Evolutionary conservation across 78 protist genomes (phyloP), one percentile per base, ranked within the genome.

Genomic region (Monosiga brevicollis): DNA sequence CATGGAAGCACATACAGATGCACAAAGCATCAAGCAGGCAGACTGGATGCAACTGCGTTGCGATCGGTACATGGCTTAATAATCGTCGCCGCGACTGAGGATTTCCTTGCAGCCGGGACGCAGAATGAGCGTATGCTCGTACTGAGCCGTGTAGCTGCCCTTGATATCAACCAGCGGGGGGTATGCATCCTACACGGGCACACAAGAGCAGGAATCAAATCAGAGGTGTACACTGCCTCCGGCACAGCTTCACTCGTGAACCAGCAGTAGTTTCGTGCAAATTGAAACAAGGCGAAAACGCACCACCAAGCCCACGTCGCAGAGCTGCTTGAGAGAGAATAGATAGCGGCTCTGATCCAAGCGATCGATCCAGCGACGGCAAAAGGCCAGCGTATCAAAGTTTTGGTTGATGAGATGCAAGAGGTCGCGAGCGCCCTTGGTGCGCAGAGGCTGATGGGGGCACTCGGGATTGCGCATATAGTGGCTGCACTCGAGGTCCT

Each of bases 321-420:
- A 86, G 42, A 97, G 95, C 72, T 90, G 79, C 76, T 88, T 86
- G 36, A 97, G 94, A 1, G 92, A 83, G 80, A 90, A 0, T 42
- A 90, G 78, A 79, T 92, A 91, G 74, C 86, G 85, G 9, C 79
- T 32, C 42, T 84, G 41, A 3, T 85, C 95, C 0, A 74, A 0
- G 39, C 86, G 71, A 74, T 95, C 93, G 49, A 95, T 76, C 80
- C 87, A 95, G 38, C 96, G 91, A 22, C 95, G 87, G 90, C 98
- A 92, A 87, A 98, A 98, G 76, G 99, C 96, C 32, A 98, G 91
- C 38, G 99, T 96, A 77, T 94, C 98, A 80, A 93, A 97, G 89
- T 89, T 82, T 76, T 88, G 82, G 87, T 93, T 74, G 80, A 98
- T 96, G 73, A 55, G 54, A 71, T 76, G 37, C 43, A 95, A 91